Evolutionary conservation across 257 asterid genomes (phyloP), one percentile per base, ranked within the genome.

Genomic region (Cruciata laevipes): DNA sequence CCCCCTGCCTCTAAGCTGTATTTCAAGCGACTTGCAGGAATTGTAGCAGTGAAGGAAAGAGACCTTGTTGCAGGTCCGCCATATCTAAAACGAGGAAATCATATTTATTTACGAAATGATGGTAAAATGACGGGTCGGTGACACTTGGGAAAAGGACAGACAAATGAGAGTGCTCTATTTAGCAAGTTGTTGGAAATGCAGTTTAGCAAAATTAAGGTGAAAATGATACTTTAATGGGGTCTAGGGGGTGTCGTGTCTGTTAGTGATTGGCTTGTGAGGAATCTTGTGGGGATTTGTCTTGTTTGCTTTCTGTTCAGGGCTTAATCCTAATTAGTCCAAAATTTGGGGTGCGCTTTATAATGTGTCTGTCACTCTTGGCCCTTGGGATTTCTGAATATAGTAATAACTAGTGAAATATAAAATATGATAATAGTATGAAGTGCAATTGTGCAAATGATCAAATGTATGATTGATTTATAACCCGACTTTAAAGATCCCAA

Each of bases 21-120:
- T 51, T 16, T 12, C 32, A 42, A 21, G 71, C 75, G 62, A 74
- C 58, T 75, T 65, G 79, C 71, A 69, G 71, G 61, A 65, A 69
- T 75, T 55, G 72, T 17, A 57, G 69, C 10, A 33, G 70, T 9
- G 51, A 63, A 63, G 74, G 69, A 67, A 62, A 69, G 74, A 68
- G 68, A 44, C 68, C 56, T 47, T 57, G 66, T 59, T 57, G 66
- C 60, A 25, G 77, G 56, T 62, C 44, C 38, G 65, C 58, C 17
- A 60, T 59, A 66, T 49, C 44, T 60, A 2, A 52, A 24, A 33
- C 60, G 13, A 51, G 13, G 21, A 74, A 69, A 42, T 63, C 16
- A 25, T 37, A 37, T 63, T 55, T 33, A 59, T 37, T 37, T 60
- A 30, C 21, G 66, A 2, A 7, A 21, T 14, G 42, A 35, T 4